Conservation (phyloP, 768 basidiomycete genomes). For the Lactarius hatsudake region DNA sequence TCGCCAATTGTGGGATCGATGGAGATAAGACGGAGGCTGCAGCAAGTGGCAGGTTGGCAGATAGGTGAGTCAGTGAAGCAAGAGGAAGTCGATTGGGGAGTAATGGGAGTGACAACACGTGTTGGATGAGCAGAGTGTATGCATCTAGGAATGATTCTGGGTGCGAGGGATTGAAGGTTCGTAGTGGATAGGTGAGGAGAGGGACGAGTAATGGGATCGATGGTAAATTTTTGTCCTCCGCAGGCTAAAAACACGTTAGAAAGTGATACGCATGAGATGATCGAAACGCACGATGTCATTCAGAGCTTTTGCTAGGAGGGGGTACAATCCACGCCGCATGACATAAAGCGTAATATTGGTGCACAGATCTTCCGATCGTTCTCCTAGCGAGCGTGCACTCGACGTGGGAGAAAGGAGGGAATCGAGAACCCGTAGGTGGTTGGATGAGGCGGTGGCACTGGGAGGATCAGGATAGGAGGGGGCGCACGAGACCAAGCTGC, state of each 20-base stretch:
- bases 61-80: slow-evolving; percentile 58
- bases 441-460: slow-evolving; percentile 14
- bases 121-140: slow-evolving; percentile 13
- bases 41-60: slow-evolving; percentile 59
- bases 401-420: slow-evolving; percentile 16
- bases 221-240: slow-evolving; percentile 55
- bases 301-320: slow-evolving; percentile 40
- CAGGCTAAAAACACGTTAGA: slow-evolving; percentile 41
- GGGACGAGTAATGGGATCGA: slow-evolving; percentile 48
- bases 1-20: slow-evolving; percentile 25
- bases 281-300: slow-evolving; percentile 47
- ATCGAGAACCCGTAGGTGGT: slow-evolving; percentile 4
- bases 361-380: slow-evolving; percentile 15
- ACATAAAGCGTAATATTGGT: slow-evolving; percentile 10
- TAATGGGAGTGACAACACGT: slow-evolving; percentile 48
- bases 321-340: slow-evolving; percentile 10
- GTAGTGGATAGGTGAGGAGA: slow-evolving; percentile 69
- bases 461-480: not conserved
- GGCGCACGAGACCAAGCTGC: not conserved
- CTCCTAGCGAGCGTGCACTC: slow-evolving; percentile 7
- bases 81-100: slow-evolving; percentile 75
- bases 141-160: slow-evolving; percentile 19
- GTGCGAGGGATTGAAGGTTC: slow-evolving; percentile 3
- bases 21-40: slow-evolving; percentile 37
- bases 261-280: not conserved